Conservation (phyloP, 352 stramenopile species). For the Phytophthora pini region DNA sequence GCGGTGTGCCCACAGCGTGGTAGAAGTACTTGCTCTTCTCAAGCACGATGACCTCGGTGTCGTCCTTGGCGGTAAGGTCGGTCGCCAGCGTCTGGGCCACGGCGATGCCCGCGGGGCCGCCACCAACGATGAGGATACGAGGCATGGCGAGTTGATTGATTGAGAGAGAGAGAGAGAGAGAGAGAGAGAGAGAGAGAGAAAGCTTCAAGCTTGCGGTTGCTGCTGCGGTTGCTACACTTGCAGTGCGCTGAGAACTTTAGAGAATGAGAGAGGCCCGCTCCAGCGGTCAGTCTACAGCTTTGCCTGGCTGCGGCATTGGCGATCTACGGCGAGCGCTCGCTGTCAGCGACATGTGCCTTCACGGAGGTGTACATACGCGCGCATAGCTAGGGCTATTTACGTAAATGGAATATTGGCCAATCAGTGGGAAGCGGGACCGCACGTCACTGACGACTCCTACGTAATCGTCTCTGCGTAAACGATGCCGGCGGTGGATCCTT, state of each 20-base stretch:
- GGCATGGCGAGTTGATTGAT: conserved; percentile 29
- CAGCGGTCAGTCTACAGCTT: no score
- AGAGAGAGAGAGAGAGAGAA: background rate
- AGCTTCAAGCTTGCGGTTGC: background rate
- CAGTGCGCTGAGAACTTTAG: conserved; percentile 16
- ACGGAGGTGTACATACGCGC: conserved; percentile 2
- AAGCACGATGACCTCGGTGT: conserved; percentile 52
- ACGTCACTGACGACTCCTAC: conserved; percentile 18
- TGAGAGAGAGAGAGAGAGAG: no score
- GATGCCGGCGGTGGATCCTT: background rate
- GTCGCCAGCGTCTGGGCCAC: conserved; percentile 47
- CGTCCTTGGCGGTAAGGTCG: conserved; percentile 39
- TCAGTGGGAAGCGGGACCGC: background rate
- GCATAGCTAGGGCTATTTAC: background rate
- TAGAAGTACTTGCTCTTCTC: conserved; percentile 69
- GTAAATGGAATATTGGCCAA: conserved; percentile 6
- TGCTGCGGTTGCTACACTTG: conserved; percentile 8
- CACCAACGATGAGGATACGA: conserved; percentile 64
- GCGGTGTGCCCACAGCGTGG: conserved; percentile 48
- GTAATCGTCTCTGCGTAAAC: conserved; percentile 24
- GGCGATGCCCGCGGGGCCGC: conserved; percentile 51
- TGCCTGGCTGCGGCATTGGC: background rate
- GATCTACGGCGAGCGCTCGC: background rate
- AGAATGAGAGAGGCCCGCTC: conserved; percentile 18
- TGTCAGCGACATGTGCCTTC: conserved; percentile 4